Base-by-base conservation (phyloP, 441 rosid genomes). In the Erysimum cheiri region DNA sequence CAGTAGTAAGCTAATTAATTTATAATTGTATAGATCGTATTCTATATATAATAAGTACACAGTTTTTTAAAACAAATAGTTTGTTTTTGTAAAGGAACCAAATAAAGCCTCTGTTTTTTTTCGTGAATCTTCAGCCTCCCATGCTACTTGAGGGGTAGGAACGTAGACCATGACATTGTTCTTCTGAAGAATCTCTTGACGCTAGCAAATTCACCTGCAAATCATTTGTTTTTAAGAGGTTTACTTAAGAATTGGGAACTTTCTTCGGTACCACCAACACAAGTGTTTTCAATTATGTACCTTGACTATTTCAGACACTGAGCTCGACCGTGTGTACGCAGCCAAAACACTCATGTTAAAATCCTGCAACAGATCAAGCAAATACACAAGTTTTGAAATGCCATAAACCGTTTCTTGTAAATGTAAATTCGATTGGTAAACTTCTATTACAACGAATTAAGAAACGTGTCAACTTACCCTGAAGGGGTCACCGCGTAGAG, bases 271-370 rank as follows among this genome's bases (percentile, higher is more conserved):
- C 36, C 57, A 9, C 70, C 36, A 60, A 9, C 70, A 33, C 22
- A 32, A 4, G 33, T 39, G 44, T 22, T 73, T 67, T 32, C 19
- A 40, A 14, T 6, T 5, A 57, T 61, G 50, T 84, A 92, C 98
- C 96, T 94, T 94, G 53, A 94, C 91, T 65, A 94, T 94, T 80
- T 91, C 96, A 41, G 94, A 89, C 70, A 80, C 86, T 0, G 97
- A 88, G 82, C 87, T 87, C 2, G 97, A 95, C 49, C 96, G 87
- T 46, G 89, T 84, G 47, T 86, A 86, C 14, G 97, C 96, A 53
- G 97, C 96, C 81, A 91, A 81, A 65, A 94, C 86, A 69, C 96
- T 91, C 97, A 91, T 85, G 83, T 88, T 88, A 83, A 94, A 94
- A 70, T 90, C 91, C 98, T 94, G 82, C 58, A 52, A 33, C 11